Evolutionary conservation across 2,329 filamentous ascomycete species (phyloP), one percentile per base, ranked within the genome.

Genomic region (Leptosphaerulina australis): DNA sequence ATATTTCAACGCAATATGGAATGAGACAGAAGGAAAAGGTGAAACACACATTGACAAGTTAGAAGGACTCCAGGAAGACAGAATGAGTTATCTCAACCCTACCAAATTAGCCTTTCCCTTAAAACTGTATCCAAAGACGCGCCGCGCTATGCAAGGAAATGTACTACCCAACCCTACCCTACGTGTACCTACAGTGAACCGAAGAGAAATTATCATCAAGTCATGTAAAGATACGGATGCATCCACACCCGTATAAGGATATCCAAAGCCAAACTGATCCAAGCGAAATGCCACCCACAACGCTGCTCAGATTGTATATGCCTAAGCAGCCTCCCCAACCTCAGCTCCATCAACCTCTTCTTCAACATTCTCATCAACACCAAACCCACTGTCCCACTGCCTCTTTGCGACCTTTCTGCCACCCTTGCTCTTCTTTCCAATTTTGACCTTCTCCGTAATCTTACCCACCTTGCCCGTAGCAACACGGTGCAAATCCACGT

Each of bases 341-440:
- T 51, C 48, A 5, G 26, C 41, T 10, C 48, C 31, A 7, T 46
- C 41, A 10, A 39, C 17, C 35, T 46, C 46, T 1, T 59, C 53
- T 22, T 55, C 54, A 15, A 56, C 58, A 2, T 59, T 56, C 34
- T 64, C 60, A 2, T 66, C 65, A 14, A 67, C 58, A 15, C 65
- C 67, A 41, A 71, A 67, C 5, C 70, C 70, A 5, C 67, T 71
- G 31, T 72, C 70, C 55, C 63, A 69, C 36, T 64, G 62, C 24
- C 69, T 56, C 48, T 59, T 65, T 15, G 64, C 35, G 7, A 58
- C 48, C 52, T 62, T 64, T 43, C 63, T 62, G 50, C 57, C 60
- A 35, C 56, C 43, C 40, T 52, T 55, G 24, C 50, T 62, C 58
- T 70, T 72, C 58, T 72, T 72, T 25, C 56, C 55, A 10, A 71